Conservation (phyloP, 2,329 filamentous ascomycete species). For the Aspergillus tubingensis region DNA sequence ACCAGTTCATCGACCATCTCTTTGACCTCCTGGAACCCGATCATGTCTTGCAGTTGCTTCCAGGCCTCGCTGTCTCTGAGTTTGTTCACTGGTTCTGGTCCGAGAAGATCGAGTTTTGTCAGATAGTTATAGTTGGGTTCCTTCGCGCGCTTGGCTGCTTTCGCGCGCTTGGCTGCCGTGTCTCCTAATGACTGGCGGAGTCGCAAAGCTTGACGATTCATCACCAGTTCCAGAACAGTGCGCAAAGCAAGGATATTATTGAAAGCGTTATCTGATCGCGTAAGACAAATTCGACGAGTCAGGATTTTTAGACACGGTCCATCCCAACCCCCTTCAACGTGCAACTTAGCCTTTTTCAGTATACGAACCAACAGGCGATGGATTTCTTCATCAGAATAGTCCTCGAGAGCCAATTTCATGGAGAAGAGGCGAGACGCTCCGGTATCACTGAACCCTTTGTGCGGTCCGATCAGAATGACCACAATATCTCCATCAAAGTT, state of each 20-base stretch:
- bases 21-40: neutral
- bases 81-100: neutral
- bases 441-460: neutral
- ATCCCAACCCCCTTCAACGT: neutral
- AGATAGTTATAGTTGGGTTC: neutral
- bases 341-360: neutral
- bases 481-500: neutral
- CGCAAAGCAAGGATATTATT: neutral
- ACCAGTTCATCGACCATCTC: neutral
- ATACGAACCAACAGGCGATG: neutral
- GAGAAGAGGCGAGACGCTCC: neutral
- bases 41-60: neutral
- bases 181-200: neutral
- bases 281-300: neutral
- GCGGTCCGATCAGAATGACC: neutral
- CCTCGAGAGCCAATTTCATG: neutral
- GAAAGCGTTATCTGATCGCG: neutral
- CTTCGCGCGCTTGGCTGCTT: neutral
- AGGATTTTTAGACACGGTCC: neutral
- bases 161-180: neutral
- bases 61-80: neutral
- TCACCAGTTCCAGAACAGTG: neutral
- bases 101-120: neutral
- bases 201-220: neutral
- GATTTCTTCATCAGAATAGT: neutral